A percentile compares a stretch with the other conserved stretches of the same genome.
phyloP scores from a whole-genome alignment of 108 stramenopile species.

The Nannochloropsis oceanica region DNA sequence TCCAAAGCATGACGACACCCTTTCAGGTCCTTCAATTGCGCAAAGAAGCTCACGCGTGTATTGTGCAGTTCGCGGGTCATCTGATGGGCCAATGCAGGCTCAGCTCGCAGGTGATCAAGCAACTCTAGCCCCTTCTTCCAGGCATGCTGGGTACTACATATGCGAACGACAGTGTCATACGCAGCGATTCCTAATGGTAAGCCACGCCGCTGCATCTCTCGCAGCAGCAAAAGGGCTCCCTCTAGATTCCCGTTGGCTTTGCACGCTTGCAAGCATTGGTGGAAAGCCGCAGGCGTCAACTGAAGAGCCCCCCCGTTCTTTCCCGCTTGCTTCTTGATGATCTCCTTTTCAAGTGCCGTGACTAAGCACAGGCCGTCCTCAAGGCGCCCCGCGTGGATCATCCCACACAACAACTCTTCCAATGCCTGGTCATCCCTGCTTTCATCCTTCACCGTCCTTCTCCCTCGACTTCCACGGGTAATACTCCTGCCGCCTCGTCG shows the following conservation, averaged over 20 bases:
- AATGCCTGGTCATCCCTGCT: neutral
- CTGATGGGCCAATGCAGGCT: neutral
- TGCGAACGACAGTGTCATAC: neutral
- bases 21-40: neutral
- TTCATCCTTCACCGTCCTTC: neutral
- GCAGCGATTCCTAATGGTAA: neutral
- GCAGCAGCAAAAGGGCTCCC: neutral
- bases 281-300: neutral
- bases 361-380: neutral
- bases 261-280: neutral
- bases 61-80: neutral
- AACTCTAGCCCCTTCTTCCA: neutral
- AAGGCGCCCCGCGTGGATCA: neutral
- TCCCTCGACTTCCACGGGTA: neutral
- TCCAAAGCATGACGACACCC: neutral
- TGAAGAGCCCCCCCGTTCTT: neutral
- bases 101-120: neutral
- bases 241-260: neutral
- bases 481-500: too few relatives aligned
- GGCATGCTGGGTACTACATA: neutral
- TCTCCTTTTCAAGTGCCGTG: neutral
- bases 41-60: neutral
- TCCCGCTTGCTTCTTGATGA: neutral
- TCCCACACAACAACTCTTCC: neutral
- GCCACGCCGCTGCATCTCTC: neutral